These are phyloP conservation scores for Neurospora sublineolata DNA, from an alignment of 495 filamentous ascomycete genomes.

Conservation along the genomic window DNA sequence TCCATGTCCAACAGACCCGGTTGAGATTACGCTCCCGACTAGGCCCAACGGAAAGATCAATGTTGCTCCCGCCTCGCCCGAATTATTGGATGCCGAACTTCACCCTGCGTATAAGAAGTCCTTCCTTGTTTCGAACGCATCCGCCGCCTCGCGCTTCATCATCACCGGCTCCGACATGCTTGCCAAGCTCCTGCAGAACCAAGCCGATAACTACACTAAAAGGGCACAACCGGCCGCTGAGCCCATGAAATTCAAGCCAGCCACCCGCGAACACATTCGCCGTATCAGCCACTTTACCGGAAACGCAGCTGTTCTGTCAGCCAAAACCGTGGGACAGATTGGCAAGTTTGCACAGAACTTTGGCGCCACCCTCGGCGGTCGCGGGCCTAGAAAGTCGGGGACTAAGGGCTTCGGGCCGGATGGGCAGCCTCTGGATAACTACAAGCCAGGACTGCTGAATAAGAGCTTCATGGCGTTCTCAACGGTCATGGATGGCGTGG, in stretches of 20 bases:
- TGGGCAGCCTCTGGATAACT: conserved; percentile 47
- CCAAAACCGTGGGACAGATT: conserved; percentile 78
- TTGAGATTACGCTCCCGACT: conserved; percentile 73
- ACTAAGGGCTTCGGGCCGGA: conserved; percentile 49
- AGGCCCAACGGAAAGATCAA: conserved; percentile 61
- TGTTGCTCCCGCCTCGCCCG: conserved; percentile 63
- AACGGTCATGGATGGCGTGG: conserved; percentile 89
- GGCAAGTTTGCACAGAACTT: conserved; percentile 75
- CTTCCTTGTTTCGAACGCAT: conserved; percentile 78
- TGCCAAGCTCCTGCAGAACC: conserved; percentile 59
- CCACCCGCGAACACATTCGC: conserved; percentile 72
- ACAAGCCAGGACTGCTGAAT: conserved; percentile 86
- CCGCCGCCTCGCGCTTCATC: conserved; percentile 82
- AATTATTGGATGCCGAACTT: conserved; percentile 68
- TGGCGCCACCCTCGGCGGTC: conserved; percentile 60
- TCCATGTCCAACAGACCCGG: conserved; percentile 53
- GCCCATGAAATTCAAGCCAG: conserved; percentile 77
- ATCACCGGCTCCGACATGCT: conserved; percentile 75
- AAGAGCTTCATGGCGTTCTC: conserved; percentile 92
- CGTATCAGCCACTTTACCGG: conserved; percentile 74
- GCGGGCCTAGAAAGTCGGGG: conserved; percentile 43
- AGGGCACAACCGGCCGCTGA: conserved; percentile 63
- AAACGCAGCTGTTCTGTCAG: conserved; percentile 62
- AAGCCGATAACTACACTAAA: conserved; percentile 70
- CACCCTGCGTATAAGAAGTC: conserved; percentile 86